Evolutionary conservation across 1,284 basidiomycete species (phyloP).

Genomic region (Rhodofomes roseus): DNA sequence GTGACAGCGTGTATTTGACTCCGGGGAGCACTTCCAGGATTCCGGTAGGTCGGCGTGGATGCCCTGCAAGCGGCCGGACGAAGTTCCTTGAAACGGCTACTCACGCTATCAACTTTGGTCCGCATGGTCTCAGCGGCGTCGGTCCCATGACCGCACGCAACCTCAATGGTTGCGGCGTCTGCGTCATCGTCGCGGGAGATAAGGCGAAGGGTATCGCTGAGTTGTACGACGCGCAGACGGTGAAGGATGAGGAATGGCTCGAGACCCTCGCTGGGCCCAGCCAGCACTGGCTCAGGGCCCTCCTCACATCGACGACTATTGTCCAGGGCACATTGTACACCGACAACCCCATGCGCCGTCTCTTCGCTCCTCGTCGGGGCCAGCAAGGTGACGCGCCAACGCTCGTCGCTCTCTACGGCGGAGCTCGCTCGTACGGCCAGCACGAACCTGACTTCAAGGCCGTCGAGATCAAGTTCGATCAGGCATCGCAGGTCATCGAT

Average conservation of each 20-base stretch:
- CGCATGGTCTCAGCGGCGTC: slow-evolving; percentile 91
- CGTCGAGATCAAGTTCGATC: slow-evolving; percentile 68
- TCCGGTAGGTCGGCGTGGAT: no score
- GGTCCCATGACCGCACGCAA: slow-evolving; percentile 89
- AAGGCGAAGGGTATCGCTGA: slow-evolving; percentile 85
- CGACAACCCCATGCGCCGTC: no score
- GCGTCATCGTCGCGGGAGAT: slow-evolving; percentile 84
- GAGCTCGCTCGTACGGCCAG: slow-evolving; percentile 76
- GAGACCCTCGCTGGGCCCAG: slow-evolving; percentile 79
- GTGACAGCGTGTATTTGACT: no score
- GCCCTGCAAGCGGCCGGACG: no score
- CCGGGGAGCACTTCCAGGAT: no score
- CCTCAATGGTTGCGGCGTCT: slow-evolving; percentile 90
- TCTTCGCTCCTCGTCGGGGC: no score
- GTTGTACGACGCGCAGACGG: slow-evolving; percentile 65
- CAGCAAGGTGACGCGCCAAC: slow-evolving; percentile 42
- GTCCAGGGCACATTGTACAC: slow-evolving; percentile 79
- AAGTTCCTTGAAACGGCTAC: slow-evolving; percentile 88
- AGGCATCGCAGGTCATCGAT: slow-evolving; percentile 57
- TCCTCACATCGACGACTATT: slow-evolving; percentile 79
- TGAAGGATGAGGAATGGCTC: slow-evolving; percentile 89
- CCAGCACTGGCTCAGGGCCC: slow-evolving; percentile 85
- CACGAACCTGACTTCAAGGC: slow-evolving; percentile 82
- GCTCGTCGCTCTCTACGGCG: slow-evolving; percentile 68
- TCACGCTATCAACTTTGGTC: slow-evolving; percentile 95